phyloP scores from a whole-genome alignment of 768 basidiomycete species.

The Hygrocybe coccinea region DNA sequence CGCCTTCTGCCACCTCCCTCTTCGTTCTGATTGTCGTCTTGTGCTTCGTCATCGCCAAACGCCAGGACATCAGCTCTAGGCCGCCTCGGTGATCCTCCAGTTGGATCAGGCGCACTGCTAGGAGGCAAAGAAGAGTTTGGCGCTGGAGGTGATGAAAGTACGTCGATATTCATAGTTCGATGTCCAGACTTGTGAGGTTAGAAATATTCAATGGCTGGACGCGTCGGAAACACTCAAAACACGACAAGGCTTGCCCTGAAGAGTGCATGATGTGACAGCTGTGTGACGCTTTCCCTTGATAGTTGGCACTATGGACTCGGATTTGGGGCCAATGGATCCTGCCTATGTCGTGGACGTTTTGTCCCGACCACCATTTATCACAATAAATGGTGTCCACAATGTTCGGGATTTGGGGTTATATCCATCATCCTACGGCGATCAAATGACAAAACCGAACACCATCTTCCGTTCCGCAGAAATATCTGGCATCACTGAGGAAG shows the following conservation, averaged over 20 bases:
- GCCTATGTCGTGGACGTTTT: slow-evolving; percentile 57
- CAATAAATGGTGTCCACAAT: slow-evolving; percentile 70
- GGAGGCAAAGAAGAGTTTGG: slow-evolving; percentile 50
- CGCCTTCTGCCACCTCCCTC: slow-evolving; percentile 34
- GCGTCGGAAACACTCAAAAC: slow-evolving; percentile 10
- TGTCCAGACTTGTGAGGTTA: slow-evolving; percentile 12
- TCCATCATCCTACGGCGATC: slow-evolving; percentile 42
- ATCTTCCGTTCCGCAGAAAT: slow-evolving; percentile 70
- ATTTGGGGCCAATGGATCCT: slow-evolving; percentile 63
- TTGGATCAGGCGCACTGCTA: slow-evolving; percentile 43
- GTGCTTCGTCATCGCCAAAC: slow-evolving; percentile 53
- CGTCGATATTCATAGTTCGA: slow-evolving; percentile 51
- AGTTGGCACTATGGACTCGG: slow-evolving; percentile 32
- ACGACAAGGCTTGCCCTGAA: slow-evolving; percentile 16
- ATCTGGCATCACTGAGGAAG: slow-evolving; percentile 64
- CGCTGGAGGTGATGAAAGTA: slow-evolving; percentile 53
- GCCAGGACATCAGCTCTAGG: slow-evolving; percentile 50
- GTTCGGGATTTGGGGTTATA: slow-evolving; percentile 68
- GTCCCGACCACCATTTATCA: slow-evolving; percentile 65
- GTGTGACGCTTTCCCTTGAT: too few relatives aligned
- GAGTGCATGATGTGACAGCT: too few relatives aligned
- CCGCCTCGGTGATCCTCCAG: slow-evolving; percentile 36
- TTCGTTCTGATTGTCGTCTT: slow-evolving; percentile 37
- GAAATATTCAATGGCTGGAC: slow-evolving; percentile 24
- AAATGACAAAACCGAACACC: slow-evolving; percentile 52